Conservation (phyloP, 2,329 filamentous ascomycete species). For the Diaporthe sp. region DNA sequence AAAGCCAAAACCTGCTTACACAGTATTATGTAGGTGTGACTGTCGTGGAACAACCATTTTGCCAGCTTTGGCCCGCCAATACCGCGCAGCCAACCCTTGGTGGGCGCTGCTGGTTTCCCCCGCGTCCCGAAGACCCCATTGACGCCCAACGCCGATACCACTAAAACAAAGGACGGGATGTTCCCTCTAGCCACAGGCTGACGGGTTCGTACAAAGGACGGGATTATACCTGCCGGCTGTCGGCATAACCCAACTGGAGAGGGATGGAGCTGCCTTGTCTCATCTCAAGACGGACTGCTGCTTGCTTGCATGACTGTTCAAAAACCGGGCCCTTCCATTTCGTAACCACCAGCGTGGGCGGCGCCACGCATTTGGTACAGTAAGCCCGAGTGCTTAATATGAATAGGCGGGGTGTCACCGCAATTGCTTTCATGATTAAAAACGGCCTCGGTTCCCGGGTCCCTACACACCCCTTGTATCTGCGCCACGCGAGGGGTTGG, state of each 20-base stretch:
- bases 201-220: not conserved
- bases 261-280: conserved; percentile 7
- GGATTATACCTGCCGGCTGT: conserved; percentile 8
- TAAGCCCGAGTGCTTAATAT: no score
- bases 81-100: conserved; percentile 18
- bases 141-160: conserved; percentile 22
- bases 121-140: conserved; percentile 16
- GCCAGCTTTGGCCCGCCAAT: not conserved
- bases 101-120: not conserved
- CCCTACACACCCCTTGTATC: conserved; percentile 16
- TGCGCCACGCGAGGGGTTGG: not conserved
- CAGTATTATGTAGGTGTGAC: not conserved
- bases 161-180: conserved; percentile 18
- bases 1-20: conserved; percentile 6
- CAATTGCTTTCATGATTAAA: not conserved
- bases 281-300: conserved; percentile 10
- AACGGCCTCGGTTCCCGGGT: not conserved
- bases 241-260: conserved; percentile 7
- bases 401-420: conserved; percentile 14
- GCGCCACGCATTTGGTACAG: not conserved
- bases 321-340: not conserved
- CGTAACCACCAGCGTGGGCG: not conserved
- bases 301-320: conserved; percentile 3
- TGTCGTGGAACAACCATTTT: conserved; percentile 17
- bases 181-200: not conserved